Evolutionary conservation across 805 yeast genomes (phyloP), one percentile per base, ranked within the genome.

Genomic region (Saccharomycopsis fodiens): DNA sequence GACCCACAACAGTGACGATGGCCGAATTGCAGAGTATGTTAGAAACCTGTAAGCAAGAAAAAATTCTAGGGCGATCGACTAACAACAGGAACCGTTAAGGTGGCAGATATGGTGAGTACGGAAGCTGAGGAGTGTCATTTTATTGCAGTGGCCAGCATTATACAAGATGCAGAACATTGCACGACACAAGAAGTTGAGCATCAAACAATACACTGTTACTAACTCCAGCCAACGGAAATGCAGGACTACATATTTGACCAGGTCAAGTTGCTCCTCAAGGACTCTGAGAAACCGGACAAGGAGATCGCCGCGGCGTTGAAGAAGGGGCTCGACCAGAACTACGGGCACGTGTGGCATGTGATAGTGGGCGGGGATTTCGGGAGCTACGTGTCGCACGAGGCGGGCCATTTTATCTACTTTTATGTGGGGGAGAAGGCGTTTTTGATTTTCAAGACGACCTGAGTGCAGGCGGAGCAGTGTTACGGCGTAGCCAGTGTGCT

Each of bases 351-450:
- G 34, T 85, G 93, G 94, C 91, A 85, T 59, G 85, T 82, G 2
- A 72, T 85, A 41, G 88, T 82, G 44, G 94, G 93, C 8, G 80
- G 76, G 60, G 79, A 79, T 55, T 85, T 84, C 62, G 91, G 93
- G 3, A 74, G 83, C 41, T 82, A 79, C 58, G 87, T 85, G 16
- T 80, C 89, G 10, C 93, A 85, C 57, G 85, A 83, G 61, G 77
- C 77, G 53, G 89, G 88, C 1, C 70, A 69, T 55, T 85, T 85
- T 56, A 67, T 78, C 10, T 84, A 85, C 57, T 82, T 78, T 57
- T 84, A 82, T 64, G 69, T 82, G 53, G 89, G 79, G 30, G 76
- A 77, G 35, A 64, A 73, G 44, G 93, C 93, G 3, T 72, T 81
- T 54, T 65, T 84, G 51, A 67, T 80, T 6, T 84, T 84, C 64